These are phyloP conservation scores for Ogataea siamensis DNA, from an alignment of 805 yeast genomes.

Conservation along the genomic window DNA sequence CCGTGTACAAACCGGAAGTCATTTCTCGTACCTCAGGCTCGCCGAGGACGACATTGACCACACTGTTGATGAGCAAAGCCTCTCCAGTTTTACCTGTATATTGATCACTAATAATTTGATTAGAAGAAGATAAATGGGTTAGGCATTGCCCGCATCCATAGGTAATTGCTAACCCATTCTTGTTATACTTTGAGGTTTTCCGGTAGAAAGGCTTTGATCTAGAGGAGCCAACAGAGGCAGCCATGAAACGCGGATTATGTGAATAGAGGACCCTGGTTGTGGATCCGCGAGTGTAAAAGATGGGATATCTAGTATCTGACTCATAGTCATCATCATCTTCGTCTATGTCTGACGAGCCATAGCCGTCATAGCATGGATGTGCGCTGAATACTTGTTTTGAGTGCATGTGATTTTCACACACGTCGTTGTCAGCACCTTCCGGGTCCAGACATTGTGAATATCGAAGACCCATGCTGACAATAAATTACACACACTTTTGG, in stretches of 20 bases:
- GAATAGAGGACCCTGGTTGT: conserved; percentile 8
- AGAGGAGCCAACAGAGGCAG: not conserved
- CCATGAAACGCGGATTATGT: conserved; percentile 10
- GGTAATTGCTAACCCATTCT: conserved; percentile 25
- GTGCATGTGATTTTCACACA: conserved; percentile 10
- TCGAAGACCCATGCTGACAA: conserved; percentile 43
- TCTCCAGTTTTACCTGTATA: conserved; percentile 58
- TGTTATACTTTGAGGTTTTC: conserved; percentile 18
- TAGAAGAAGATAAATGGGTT: conserved; percentile 32
- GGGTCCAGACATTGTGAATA: conserved; percentile 42
- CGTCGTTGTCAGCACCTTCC: conserved; percentile 21
- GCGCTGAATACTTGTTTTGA: conserved; percentile 12
- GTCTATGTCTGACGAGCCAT: conserved; percentile 14
- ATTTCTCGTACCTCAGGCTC: conserved; percentile 35
- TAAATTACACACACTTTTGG: conserved; percentile 1
- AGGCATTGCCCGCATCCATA: conserved; percentile 31
- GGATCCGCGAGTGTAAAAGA: conserved; percentile 13
- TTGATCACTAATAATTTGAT: conserved; percentile 32
- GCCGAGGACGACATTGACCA: conserved; percentile 31
- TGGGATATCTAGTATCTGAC: conserved; percentile 11
- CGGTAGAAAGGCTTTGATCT: conserved; percentile 9
- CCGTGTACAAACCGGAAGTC: conserved; percentile 60
- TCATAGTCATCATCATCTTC: conserved; percentile 20
- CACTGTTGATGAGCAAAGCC: conserved; percentile 52
- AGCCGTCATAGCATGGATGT: conserved; percentile 16